phyloP scores from a whole-genome alignment of 1,284 basidiomycete genomes.

The Lentinus polychrous region DNA sequence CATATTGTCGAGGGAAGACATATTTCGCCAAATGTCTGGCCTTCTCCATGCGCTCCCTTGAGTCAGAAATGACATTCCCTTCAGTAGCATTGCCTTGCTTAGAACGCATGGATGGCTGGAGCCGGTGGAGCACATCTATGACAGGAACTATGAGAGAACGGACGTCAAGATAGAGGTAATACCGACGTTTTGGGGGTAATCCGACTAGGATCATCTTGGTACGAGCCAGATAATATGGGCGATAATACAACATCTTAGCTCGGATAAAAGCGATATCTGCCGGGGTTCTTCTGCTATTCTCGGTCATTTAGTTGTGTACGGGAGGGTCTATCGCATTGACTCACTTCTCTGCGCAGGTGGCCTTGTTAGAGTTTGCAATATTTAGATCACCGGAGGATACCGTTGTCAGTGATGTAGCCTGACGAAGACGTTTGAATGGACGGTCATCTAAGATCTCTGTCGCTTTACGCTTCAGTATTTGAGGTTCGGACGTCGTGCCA shows the following conservation, averaged over 20 bases:
- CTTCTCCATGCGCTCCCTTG: conserved; percentile 36
- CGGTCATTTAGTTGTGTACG: neutral
- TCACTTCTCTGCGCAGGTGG: no score
- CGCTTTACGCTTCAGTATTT: conserved; percentile 10
- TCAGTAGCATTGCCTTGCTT: conserved; percentile 17
- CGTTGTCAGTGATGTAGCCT: neutral
- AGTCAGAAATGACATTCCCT: conserved; percentile 33
- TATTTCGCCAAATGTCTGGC: conserved; percentile 73
- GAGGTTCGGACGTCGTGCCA: no score
- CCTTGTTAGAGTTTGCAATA: no score
- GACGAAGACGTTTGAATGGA: conserved; percentile 12
- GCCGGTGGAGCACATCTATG: conserved; percentile 58
- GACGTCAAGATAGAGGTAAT: neutral
- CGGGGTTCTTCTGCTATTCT: conserved; percentile 32
- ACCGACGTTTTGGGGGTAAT: conserved; percentile 60
- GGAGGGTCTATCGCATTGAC: no score
- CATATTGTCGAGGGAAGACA: conserved; percentile 76
- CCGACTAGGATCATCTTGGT: conserved; percentile 48
- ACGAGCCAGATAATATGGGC: conserved; percentile 43
- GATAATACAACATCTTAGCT: conserved; percentile 60
- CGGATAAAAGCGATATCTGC: conserved; percentile 53
- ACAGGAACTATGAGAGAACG: neutral
- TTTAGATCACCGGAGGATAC: no score
- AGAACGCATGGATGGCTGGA: conserved; percentile 37
- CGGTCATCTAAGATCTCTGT: conserved; percentile 6